These are phyloP conservation scores for Apiospora pterosperma DNA, from an alignment of 2,329 filamentous ascomycete species.

Conservation along the genomic window DNA sequence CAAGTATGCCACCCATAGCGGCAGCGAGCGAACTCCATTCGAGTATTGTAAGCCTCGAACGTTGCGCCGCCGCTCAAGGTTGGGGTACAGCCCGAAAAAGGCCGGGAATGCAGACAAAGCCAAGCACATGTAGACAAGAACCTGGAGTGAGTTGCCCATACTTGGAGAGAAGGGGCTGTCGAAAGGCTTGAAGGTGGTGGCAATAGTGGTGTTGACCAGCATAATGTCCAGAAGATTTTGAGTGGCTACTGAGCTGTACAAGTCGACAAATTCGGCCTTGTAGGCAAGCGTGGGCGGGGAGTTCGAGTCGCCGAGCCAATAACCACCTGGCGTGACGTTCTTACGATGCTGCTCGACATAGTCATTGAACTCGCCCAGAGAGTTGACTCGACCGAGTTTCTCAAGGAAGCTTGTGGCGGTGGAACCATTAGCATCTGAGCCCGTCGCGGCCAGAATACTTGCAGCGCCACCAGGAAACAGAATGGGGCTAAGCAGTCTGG, in stretches of 20 bases:
- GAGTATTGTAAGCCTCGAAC: constrained; percentile 87
- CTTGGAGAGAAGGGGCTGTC: constrained; percentile 68
- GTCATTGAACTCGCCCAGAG: constrained; percentile 63
- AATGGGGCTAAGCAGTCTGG: constrained; percentile 37
- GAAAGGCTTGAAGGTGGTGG: constrained; percentile 70
- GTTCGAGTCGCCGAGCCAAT: constrained; percentile 66
- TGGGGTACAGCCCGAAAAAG: constrained; percentile 87
- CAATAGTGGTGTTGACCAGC: constrained; percentile 65
- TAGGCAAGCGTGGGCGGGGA: constrained; percentile 68
- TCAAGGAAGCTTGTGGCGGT: constrained; percentile 23
- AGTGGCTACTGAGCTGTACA: constrained; percentile 56
- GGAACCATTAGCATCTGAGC: neutral
- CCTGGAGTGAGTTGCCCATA: constrained; percentile 70
- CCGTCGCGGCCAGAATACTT: constrained; percentile 16
- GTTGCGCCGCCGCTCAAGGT: constrained; percentile 73
- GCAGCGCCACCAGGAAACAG: constrained; percentile 18
- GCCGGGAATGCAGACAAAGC: constrained; percentile 76
- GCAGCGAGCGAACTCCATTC: constrained; percentile 79
- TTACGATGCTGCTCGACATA: constrained; percentile 61
- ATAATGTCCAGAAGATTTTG: constrained; percentile 67
- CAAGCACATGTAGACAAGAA: constrained; percentile 78
- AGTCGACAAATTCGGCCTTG: constrained; percentile 56
- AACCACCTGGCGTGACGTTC: constrained; percentile 72
- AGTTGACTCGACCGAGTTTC: constrained; percentile 54
- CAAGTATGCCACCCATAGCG: constrained; percentile 82